These are phyloP conservation scores for Arabidopsis hybrid DNA, from an alignment of 441 rosid genomes.

Conservation along the genomic window DNA sequence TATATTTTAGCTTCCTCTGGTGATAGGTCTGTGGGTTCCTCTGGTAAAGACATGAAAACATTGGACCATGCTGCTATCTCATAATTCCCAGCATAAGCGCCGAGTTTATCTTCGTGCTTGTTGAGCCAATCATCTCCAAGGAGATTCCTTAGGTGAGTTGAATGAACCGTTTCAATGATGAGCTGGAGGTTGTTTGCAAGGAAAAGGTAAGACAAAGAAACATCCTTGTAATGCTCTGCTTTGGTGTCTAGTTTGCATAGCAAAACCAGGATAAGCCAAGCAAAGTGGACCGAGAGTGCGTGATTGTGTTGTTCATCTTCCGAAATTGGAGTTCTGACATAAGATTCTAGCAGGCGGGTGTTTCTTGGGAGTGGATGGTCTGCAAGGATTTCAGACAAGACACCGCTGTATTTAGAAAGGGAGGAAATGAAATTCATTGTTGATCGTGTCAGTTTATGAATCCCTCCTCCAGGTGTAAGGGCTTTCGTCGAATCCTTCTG, in stretches of 20 bases:
- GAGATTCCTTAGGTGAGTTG: conserved; percentile 56
- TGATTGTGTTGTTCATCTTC: conserved; percentile 38
- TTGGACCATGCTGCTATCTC: conserved; percentile 73
- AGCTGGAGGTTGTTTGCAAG: conserved; percentile 80
- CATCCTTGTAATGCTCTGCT: conserved; percentile 73
- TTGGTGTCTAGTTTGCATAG: conserved; percentile 83
- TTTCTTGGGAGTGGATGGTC: conserved; percentile 47
- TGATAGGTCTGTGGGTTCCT: conserved; percentile 44
- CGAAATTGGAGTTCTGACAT: conserved; percentile 33
- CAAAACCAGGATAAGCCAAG: conserved; percentile 72
- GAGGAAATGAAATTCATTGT: conserved; percentile 53
- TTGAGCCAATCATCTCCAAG: conserved; percentile 77
- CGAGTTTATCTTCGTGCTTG: conserved; percentile 60
- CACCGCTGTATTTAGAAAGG: conserved; percentile 45
- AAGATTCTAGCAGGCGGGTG: conserved; percentile 44
- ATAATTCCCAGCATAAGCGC: conserved; percentile 60
- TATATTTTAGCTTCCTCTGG: conserved; percentile 55
- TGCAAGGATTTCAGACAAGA: conserved; percentile 53
- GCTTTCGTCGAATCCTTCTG: conserved; percentile 53
- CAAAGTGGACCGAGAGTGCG: conserved; percentile 53
- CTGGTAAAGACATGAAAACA: conserved; percentile 58
- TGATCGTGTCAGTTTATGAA: conserved; percentile 53
- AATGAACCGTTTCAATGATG: conserved; percentile 55
- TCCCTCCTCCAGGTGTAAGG: conserved; percentile 57
- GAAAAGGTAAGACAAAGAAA: conserved; percentile 70